A percentile compares a stretch with the other conserved stretches of the same genome.
Conservation (phyloP, 2,329 filamentous ascomycete species). For the Apiospora aurea region DNA sequence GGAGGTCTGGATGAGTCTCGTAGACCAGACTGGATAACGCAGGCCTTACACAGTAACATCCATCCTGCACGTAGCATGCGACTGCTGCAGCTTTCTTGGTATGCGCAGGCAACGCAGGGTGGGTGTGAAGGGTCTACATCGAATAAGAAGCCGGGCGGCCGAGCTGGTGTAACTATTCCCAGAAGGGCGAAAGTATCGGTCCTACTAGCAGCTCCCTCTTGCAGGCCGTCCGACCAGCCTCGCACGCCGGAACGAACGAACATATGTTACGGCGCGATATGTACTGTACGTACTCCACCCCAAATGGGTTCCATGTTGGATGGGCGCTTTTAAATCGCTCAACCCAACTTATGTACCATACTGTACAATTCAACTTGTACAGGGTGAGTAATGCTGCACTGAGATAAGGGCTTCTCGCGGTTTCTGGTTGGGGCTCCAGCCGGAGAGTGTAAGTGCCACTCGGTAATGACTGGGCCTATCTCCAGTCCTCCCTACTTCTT, state of each 20-base stretch:
- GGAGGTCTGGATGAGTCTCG: neutral
- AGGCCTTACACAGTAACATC: neutral
- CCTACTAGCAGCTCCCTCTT: constrained; percentile 1
- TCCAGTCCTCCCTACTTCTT: neutral
- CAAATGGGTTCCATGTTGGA: neutral
- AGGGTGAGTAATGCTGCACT: constrained; percentile 6
- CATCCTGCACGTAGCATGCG: neutral
- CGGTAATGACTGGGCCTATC: neutral
- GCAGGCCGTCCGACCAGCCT: neutral
- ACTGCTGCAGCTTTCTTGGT: neutral
- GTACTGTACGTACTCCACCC: constrained; percentile 13
- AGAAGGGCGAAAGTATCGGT: neutral
- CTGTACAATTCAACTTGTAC: neutral
- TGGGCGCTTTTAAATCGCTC: constrained; percentile 10
- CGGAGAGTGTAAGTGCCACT: constrained; percentile 3
- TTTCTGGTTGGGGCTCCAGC: constrained; percentile 3
- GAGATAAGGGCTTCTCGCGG: constrained; percentile 12
- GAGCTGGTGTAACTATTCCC: neutral
- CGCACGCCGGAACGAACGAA: constrained; percentile 9
- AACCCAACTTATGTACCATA: neutral
- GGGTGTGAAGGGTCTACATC: neutral
- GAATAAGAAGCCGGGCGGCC: neutral
- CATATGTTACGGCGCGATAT: neutral
- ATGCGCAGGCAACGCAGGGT: neutral
- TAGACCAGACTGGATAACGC: neutral